A percentile compares a stretch with the other conserved stretches of the same genome.
Evolutionary conservation across 345 rosid species (phyloP).

Genomic region (Hypericum perforatum): DNA sequence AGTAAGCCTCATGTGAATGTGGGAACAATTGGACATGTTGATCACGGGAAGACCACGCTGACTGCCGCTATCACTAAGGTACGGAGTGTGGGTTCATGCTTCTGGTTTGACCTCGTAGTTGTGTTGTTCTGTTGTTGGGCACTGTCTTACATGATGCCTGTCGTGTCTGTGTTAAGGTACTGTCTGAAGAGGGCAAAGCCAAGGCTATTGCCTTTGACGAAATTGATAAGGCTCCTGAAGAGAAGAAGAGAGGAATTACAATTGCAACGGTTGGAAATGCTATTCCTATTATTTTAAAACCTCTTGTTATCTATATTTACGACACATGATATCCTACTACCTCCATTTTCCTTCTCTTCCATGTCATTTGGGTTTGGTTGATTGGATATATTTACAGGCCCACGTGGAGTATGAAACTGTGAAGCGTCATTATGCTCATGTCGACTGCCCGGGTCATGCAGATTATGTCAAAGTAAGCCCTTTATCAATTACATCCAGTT

Average conservation of each 20-base stretch:
- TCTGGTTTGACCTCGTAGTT: neutral
- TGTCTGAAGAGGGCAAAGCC: conserved; percentile 96
- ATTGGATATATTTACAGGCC: conserved; percentile 42
- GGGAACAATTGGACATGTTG: conserved; percentile 98
- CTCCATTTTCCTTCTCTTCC: neutral
- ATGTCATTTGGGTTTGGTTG: neutral
- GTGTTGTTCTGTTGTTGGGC: neutral
- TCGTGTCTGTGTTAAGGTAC: conserved; percentile 37
- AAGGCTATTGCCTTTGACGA: conserved; percentile 97
- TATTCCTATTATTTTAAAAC: neutral
- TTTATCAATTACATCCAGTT: neutral
- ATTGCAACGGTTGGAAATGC: conserved; percentile 65
- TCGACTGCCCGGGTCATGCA: conserved; percentile 98
- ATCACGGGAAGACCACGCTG: conserved; percentile 96
- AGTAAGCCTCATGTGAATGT: conserved; percentile 98
- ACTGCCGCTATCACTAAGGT: conserved; percentile 98
- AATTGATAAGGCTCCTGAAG: conserved; percentile 99
- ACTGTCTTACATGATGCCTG: neutral
- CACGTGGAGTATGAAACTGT: conserved; percentile 96
- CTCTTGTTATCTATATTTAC: neutral
- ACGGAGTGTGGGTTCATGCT: neutral
- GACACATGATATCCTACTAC: too few species aligned
- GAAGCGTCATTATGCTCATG: conserved; percentile 88
- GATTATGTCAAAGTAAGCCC: conserved; percentile 82
- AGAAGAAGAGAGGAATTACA: conserved; percentile 97